Evolutionary conservation across 2,329 filamentous ascomycete genomes (phyloP).

Genomic region (Diaporthe capsici): DNA sequence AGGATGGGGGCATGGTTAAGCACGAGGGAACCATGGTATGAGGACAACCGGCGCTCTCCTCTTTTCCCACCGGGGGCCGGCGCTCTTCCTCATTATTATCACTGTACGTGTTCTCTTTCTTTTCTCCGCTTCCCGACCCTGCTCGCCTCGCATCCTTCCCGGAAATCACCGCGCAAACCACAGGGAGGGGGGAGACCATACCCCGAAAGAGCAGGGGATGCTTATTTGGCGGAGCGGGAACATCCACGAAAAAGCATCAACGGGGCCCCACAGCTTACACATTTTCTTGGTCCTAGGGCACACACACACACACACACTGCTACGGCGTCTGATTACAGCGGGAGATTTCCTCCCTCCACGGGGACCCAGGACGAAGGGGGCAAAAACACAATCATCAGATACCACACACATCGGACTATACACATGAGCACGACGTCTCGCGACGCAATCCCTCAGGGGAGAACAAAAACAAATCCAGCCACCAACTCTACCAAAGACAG

Average conservation of each 20-base stretch:
- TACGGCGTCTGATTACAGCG: conserved; percentile 39
- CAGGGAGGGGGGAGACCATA: background rate
- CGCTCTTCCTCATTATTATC: conserved; percentile 11
- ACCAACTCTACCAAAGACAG: conserved; percentile 9
- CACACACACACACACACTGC: conserved; percentile 21
- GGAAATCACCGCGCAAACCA: background rate
- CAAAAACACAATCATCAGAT: conserved; percentile 8
- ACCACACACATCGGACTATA: conserved; percentile 22
- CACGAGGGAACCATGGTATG: conserved; percentile 53
- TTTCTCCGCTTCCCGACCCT: background rate
- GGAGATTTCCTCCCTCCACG: conserved; percentile 39
- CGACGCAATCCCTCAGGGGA: conserved; percentile 28
- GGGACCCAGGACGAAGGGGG: conserved; percentile 12
- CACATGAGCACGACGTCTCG: conserved; percentile 37
- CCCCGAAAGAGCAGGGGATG: conserved; percentile 20
- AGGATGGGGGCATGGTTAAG: conserved; percentile 49
- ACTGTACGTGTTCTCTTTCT: conserved; percentile 19
- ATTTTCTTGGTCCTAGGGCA: background rate
- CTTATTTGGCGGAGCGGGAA: conserved; percentile 15
- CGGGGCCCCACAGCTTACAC: conserved; percentile 22
- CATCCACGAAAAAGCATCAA: conserved; percentile 23
- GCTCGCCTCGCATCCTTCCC: background rate
- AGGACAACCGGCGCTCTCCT: background rate
- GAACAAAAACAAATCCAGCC: background rate
- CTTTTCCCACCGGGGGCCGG: background rate